Conservation (phyloP, 2,329 filamentous ascomycete genomes). For the Verticillium longisporum region DNA sequence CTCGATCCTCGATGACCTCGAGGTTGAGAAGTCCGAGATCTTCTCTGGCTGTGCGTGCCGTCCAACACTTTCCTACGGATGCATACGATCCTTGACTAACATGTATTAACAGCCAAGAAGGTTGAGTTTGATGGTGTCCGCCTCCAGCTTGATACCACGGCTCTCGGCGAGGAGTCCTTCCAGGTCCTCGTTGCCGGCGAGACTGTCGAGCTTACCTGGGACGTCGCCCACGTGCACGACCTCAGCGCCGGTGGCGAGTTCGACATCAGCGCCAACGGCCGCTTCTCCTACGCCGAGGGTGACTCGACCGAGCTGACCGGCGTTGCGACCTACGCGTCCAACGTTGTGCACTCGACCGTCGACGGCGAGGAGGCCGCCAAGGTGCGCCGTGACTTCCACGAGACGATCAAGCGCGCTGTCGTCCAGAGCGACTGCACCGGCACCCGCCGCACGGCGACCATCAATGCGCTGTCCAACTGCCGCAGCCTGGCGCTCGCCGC, state of each 20-base stretch:
- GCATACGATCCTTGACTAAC: conserved; percentile 1
- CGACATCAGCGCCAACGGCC: conserved; percentile 47
- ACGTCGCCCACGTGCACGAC: conserved; percentile 49
- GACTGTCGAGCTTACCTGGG: conserved; percentile 45
- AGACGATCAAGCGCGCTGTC: conserved; percentile 37
- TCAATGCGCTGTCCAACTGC: conserved; percentile 47
- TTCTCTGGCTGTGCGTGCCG: conserved; percentile 36
- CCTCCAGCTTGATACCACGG: conserved; percentile 36
- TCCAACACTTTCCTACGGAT: background rate
- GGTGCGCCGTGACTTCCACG: conserved; percentile 37
- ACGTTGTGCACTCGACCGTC: conserved; percentile 49
- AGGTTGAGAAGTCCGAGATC: conserved; percentile 46
- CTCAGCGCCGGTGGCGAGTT: conserved; percentile 45
- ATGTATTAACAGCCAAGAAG: conserved; percentile 23
- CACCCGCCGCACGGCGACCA: conserved; percentile 33
- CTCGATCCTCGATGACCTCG: conserved; percentile 43
- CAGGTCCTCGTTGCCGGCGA: conserved; percentile 38
- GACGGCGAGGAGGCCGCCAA: conserved; percentile 48
- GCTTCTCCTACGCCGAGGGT: conserved; percentile 46
- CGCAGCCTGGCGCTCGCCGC: conserved; percentile 45
- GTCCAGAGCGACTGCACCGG: conserved; percentile 49
- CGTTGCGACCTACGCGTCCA: conserved; percentile 50
- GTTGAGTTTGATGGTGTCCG: conserved; percentile 47
- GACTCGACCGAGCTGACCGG: conserved; percentile 47
- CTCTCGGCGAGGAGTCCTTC: conserved; percentile 42